Evolutionary conservation across 805 yeast genomes (phyloP).

Genomic region (Pichia scutulata): DNA sequence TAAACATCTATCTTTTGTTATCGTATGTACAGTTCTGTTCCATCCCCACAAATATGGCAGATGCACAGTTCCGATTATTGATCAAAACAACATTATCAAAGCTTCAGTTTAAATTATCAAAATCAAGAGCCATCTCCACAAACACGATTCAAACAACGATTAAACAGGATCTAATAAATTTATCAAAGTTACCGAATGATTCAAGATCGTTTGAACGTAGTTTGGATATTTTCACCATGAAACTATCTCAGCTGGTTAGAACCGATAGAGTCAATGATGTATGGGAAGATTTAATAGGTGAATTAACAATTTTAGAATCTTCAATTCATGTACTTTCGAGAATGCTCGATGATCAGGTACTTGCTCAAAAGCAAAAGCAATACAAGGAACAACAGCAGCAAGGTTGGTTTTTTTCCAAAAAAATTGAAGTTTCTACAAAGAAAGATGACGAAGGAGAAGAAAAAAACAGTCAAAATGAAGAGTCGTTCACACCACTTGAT

Average conservation of each 20-base stretch:
- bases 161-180: constrained; percentile 2
- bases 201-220: constrained; percentile 12
- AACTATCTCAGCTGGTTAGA: constrained; percentile 10
- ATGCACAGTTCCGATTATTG: constrained; percentile 8
- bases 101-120: constrained; percentile 9
- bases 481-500: not conserved
- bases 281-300: constrained; percentile 15
- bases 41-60: too few species aligned
- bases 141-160: constrained; percentile 5
- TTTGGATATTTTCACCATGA: constrained; percentile 8
- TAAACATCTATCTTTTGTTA: too few species aligned
- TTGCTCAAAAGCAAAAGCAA: not conserved
- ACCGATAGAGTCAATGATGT: constrained; percentile 12
- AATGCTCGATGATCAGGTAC: constrained; percentile 8
- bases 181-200: constrained; percentile 3
- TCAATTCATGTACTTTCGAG: constrained; percentile 3
- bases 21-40: too few species aligned
- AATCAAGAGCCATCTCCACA: constrained; percentile 8
- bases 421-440: not conserved
- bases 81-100: constrained; percentile 9
- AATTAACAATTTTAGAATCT: constrained; percentile 9
- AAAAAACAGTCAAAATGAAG: not conserved
- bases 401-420: not conserved
- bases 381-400: not conserved
- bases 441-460: not conserved